A percentile compares a stretch with the other conserved stretches of the same genome.
Evolutionary conservation across 768 basidiomycete species (phyloP).

Genomic region (Brasilioporus rufonigricans): DNA sequence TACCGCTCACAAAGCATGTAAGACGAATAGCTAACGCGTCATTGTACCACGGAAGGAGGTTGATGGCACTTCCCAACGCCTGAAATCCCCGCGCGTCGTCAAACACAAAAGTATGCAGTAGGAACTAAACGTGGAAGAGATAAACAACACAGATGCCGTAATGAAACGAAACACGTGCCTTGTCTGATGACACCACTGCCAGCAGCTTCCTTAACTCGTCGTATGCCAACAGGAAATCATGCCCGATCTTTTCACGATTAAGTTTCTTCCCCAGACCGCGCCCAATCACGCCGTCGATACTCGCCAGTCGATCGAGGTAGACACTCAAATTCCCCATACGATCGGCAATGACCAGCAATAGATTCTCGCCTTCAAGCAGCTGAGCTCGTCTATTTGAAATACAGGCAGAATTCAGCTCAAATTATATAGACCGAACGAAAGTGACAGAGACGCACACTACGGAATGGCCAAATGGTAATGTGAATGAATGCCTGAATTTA

Average conservation of each 20-base stretch:
- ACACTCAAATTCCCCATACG: conserved; percentile 33
- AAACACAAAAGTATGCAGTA: conserved; percentile 45
- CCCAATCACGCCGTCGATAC: conserved; percentile 33
- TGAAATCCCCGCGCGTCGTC: conserved; percentile 47
- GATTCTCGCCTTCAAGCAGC: conserved; percentile 38
- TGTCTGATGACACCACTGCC: conserved; percentile 42
- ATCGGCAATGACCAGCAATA: conserved; percentile 43
- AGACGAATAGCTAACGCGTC: conserved; percentile 28
- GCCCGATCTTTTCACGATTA: conserved; percentile 46
- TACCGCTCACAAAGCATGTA: conserved; percentile 46
- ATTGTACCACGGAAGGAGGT: conserved; percentile 45
- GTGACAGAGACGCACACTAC: conserved; percentile 11
- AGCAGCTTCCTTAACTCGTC: conserved; percentile 53
- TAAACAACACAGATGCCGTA: background rate
- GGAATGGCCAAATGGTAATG: conserved; percentile 17
- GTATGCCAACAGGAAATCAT: conserved; percentile 44
- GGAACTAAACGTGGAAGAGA: conserved; percentile 19
- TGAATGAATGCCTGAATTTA: conserved; percentile 12
- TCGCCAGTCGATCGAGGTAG: conserved; percentile 36
- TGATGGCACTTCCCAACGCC: conserved; percentile 39
- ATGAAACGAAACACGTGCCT: conserved; percentile 31
- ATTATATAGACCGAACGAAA: background rate
- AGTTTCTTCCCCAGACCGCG: conserved; percentile 31
- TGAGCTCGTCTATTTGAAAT: conserved; percentile 36
- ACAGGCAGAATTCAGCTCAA: background rate